Evolutionary conservation across 805 yeast species (phyloP).

Genomic region (Metschnikowia vanudenii): DNA sequence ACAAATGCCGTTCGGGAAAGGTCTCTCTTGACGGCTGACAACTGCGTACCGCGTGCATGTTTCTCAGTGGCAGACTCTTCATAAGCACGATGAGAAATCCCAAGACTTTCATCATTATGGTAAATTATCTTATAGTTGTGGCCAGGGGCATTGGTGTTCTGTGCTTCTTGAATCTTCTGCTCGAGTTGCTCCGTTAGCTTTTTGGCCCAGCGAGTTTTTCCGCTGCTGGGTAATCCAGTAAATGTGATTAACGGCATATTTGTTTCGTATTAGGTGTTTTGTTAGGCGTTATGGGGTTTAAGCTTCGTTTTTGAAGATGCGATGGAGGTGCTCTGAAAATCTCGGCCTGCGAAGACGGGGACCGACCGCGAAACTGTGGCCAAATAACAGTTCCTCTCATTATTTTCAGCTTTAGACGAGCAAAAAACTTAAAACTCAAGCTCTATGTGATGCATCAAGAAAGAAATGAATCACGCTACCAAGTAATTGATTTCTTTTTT

Average conservation of each 20-base stretch:
- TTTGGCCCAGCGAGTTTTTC: slow-evolving; percentile 75
- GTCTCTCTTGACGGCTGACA: slow-evolving; percentile 85
- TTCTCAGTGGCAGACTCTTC: slow-evolving; percentile 75
- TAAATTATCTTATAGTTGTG: slow-evolving; percentile 58
- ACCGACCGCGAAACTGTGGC: too few relatives aligned
- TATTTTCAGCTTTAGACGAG: too few relatives aligned
- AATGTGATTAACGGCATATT: slow-evolving; percentile 81
- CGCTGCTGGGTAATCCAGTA: slow-evolving; percentile 84
- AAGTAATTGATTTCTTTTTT: too few relatives aligned
- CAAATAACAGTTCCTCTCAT: too few relatives aligned
- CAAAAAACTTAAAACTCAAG: too few relatives aligned
- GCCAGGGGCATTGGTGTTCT: slow-evolving; percentile 44
- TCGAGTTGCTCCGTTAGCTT: slow-evolving; percentile 51
- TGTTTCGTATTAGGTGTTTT: slow-evolving; percentile 10
- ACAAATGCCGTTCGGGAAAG: slow-evolving; percentile 69
- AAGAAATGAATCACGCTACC: too few relatives aligned
- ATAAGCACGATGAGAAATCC: slow-evolving; percentile 67
- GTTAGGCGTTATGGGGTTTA: too few relatives aligned
- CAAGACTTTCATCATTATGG: slow-evolving; percentile 76
- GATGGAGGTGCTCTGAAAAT: too few relatives aligned
- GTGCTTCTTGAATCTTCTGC: slow-evolving; percentile 39
- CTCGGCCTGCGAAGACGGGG: too few relatives aligned
- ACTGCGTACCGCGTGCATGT: slow-evolving; percentile 76
- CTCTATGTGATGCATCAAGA: too few relatives aligned
- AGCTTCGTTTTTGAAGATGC: too few relatives aligned